These are phyloP conservation scores for Xerocomus amazonicus DNA, from an alignment of 1,284 basidiomycete genomes.

Conservation along the genomic window DNA sequence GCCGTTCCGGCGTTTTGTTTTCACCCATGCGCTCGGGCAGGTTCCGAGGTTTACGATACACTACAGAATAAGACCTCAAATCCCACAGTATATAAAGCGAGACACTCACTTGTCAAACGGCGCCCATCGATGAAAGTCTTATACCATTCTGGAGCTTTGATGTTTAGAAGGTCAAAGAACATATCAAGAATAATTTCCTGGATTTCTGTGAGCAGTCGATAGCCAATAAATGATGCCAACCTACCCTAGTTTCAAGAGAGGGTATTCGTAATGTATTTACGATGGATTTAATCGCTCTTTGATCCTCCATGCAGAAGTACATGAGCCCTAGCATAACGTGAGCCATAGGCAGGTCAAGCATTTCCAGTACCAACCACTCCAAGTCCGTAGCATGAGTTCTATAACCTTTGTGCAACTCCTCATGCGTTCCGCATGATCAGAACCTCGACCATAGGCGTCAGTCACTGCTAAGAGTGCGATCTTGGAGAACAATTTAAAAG, in stretches of 20 bases:
- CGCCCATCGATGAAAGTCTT: constrained; percentile 86
- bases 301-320: constrained; percentile 91
- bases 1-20: constrained; percentile 42
- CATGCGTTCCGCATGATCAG: constrained; percentile 76
- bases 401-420: constrained; percentile 76
- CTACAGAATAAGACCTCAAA: constrained; percentile 34
- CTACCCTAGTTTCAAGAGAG: constrained; percentile 78
- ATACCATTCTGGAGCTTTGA: constrained; percentile 87
- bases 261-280: constrained; percentile 88
- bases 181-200: constrained; percentile 91
- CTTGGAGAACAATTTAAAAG: constrained; percentile 38
- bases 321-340: constrained; percentile 63
- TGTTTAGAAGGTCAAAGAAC: constrained; percentile 91
- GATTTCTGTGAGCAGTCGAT: constrained; percentile 8
- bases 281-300: constrained; percentile 80
- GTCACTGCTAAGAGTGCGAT: constrained; percentile 84
- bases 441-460: constrained; percentile 84
- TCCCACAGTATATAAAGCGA: not conserved
- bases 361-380: constrained; percentile 71
- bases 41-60: constrained; percentile 63
- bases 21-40: constrained; percentile 33
- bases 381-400: constrained; percentile 82
- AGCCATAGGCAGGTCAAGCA: constrained; percentile 4
- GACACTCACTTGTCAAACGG: constrained; percentile 71
- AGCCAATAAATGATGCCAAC: constrained; percentile 16